Evolutionary conservation across 257 asterid species (phyloP), one percentile per base, ranked within the genome.

Genomic region (Plantago major): DNA sequence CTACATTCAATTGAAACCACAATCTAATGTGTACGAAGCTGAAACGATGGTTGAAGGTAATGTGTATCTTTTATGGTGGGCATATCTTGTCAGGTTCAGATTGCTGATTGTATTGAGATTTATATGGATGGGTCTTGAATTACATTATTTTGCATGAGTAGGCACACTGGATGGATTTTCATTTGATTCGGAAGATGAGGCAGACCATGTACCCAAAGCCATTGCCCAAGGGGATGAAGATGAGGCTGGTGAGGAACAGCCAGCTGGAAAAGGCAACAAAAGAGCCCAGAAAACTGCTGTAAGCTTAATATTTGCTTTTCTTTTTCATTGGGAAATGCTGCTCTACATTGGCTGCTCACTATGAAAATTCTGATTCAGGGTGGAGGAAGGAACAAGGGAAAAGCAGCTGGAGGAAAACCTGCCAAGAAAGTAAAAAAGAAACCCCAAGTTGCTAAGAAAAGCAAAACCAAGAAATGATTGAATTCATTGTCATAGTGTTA

Each of bases 11-110:
- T 77, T 90, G 79, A 81, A 77, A 71, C 79, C 95, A 73, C 85
- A 74, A 68, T 80, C 96, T 62, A 86, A 88, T 71, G 81, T 82
- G 59, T 79, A 75, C 42, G 94, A 82, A 68, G 86, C 87, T 68
- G 96, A 90, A 81, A 85, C 96, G 65, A 88, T 85, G 96, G 85
- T 88, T 52, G 97, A 90, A 85, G 98, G 98, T 90, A 38, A 67
- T 71, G 17, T 42, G 42, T 69, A 64, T 40, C 30, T 58, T 47
- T 65, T 38, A 7, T 10, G 9, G 18, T 37, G 38, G 64, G 48
- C 45, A 48, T 56, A 44, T 54, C 9, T 9, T 45, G 5, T 42
- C 26, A 8, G 16, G 60, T 70, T 53, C 53, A 60, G 15, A 16
- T 62, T 33, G 42, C 53, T 64, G 45, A 45, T 42, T 57, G 11